These are phyloP conservation scores for Phytophthora colocasiae DNA, from an alignment of 352 stramenopile species.

Conservation along the genomic window DNA sequence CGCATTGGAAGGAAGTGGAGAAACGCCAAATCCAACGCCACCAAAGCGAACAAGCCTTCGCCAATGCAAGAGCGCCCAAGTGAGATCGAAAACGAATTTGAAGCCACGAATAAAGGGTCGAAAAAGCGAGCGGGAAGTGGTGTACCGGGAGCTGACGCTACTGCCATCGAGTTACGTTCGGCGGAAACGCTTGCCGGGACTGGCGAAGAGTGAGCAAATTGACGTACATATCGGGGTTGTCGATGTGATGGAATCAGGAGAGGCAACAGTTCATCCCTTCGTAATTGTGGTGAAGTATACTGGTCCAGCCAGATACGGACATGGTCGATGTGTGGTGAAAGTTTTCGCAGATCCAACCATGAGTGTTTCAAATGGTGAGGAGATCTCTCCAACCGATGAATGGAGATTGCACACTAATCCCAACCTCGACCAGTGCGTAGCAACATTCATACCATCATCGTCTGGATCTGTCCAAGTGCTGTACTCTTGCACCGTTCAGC, in stretches of 20 bases:
- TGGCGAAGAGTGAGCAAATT: constrained; percentile 23
- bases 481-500: constrained; percentile 17
- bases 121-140: constrained; percentile 29
- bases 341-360: constrained; percentile 46
- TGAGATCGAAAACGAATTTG: constrained; percentile 22
- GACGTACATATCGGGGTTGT: constrained; percentile 17
- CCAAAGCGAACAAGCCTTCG: constrained; percentile 5
- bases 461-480: constrained; percentile 17
- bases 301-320: constrained; percentile 13
- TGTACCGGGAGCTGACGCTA: constrained; percentile 45
- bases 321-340: constrained; percentile 31
- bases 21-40: neutral
- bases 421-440: constrained; percentile 16
- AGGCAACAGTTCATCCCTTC: constrained; percentile 36
- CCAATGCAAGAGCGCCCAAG: constrained; percentile 1
- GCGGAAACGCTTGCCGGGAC: constrained; percentile 19
- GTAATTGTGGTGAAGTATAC: constrained; percentile 31
- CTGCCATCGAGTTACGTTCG: constrained; percentile 28
- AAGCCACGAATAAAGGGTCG: constrained; percentile 5
- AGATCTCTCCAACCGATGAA: constrained; percentile 42
- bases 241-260: constrained; percentile 26
- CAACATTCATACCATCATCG: constrained; percentile 22
- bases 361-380: constrained; percentile 25
- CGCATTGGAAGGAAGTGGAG: constrained; percentile 12
- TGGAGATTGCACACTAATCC: constrained; percentile 28